A percentile compares a stretch with the other conserved stretches of the same genome.
phyloP scores from a whole-genome alignment of 2,329 filamentous ascomycete species.

The Tolypocladium sp. region DNA sequence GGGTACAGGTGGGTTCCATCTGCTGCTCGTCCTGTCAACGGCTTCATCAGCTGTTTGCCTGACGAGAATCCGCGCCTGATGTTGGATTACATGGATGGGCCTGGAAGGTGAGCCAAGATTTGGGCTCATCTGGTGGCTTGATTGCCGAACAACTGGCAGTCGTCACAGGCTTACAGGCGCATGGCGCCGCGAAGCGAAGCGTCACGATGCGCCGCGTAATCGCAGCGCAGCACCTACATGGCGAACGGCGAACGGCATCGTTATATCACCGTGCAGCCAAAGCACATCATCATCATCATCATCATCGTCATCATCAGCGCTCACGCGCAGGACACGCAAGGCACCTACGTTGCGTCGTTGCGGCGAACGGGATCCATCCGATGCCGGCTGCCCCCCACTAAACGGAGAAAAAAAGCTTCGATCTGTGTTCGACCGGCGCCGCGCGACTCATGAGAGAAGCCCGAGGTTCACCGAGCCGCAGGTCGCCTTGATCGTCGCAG shows the following conservation, averaged over 20 bases:
- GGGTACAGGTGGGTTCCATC: neutral
- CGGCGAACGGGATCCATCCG: neutral
- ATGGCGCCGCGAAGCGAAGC: neutral
- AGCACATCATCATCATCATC: no score
- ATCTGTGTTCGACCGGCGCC: neutral
- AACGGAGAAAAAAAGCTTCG: neutral
- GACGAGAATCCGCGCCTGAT: neutral
- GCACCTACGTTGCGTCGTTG: neutral
- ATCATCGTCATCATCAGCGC: neutral
- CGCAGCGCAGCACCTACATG: no score
- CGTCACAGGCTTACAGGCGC: neutral
- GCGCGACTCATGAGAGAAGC: neutral
- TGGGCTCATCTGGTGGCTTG: neutral
- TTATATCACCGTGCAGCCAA: no score
- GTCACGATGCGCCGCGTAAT: neutral
- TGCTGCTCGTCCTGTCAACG: neutral
- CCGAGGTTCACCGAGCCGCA: neutral
- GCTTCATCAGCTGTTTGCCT: neutral
- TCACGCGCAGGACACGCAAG: neutral
- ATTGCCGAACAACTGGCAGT: neutral
- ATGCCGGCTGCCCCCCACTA: neutral
- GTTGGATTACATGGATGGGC: neutral
- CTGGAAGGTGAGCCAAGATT: neutral
- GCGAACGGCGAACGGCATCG: neutral
- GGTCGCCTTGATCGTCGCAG: neutral